A percentile compares a stretch with the other conserved stretches of the same genome.
phyloP scores from a whole-genome alignment of 805 yeast genomes.

The Yamadazyma olivae region DNA sequence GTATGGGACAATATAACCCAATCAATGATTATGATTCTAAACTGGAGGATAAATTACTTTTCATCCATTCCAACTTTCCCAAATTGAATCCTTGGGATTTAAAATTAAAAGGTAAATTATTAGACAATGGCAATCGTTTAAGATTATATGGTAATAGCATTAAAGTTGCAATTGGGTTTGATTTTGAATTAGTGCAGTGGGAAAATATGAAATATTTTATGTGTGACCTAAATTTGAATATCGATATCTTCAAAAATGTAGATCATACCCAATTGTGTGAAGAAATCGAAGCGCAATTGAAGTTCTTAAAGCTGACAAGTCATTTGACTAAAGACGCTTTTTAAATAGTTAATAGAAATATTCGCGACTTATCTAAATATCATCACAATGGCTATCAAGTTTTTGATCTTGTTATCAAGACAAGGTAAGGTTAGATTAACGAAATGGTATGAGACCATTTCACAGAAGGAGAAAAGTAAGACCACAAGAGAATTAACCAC shows the following conservation, averaged over 20 bases:
- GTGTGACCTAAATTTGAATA: slow-evolving; percentile 47
- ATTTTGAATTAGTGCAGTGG: slow-evolving; percentile 61
- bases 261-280: slow-evolving; percentile 43
- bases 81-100: slow-evolving; percentile 62
- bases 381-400: slow-evolving; percentile 49
- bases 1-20: slow-evolving; percentile 77
- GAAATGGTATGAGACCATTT: slow-evolving; percentile 85
- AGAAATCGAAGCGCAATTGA: slow-evolving; percentile 48
- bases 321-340: slow-evolving; percentile 14
- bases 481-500: slow-evolving; percentile 85
- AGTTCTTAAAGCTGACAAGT: slow-evolving; percentile 31
- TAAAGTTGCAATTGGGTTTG: slow-evolving; percentile 49
- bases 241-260: slow-evolving; percentile 43
- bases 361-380: background rate
- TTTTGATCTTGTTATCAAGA: slow-evolving; percentile 76
- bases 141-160: slow-evolving; percentile 59
- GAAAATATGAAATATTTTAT: slow-evolving; percentile 50
- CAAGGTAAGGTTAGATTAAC: slow-evolving; percentile 94
- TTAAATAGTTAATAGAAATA: background rate
- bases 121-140: slow-evolving; percentile 45
- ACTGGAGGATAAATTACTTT: slow-evolving; percentile 30
- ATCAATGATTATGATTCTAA: slow-evolving; percentile 45
- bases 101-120: slow-evolving; percentile 38
- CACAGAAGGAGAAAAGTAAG: slow-evolving; percentile 83
- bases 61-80: slow-evolving; percentile 67